Conservation (phyloP, 805 yeast genomes). For the Candida gorgasii region DNA sequence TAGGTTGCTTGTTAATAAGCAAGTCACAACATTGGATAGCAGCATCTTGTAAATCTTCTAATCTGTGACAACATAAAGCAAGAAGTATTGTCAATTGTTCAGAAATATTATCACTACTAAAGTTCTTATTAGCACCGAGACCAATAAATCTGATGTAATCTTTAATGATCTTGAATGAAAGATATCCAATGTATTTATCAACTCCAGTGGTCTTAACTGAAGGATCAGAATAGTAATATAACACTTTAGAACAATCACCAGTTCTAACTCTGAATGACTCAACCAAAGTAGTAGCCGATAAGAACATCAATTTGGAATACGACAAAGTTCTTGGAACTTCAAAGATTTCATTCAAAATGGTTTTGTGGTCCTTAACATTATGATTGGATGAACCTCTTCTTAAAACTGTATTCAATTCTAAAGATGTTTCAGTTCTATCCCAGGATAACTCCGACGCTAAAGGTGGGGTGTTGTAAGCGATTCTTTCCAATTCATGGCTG, state of each 20-base stretch:
- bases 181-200: slow-evolving; percentile 63
- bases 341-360: slow-evolving; percentile 51
- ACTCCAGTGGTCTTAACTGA: slow-evolving; percentile 63
- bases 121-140: slow-evolving; percentile 53
- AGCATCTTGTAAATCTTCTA: slow-evolving; percentile 69
- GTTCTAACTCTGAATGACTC: slow-evolving; percentile 77
- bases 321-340: slow-evolving; percentile 56
- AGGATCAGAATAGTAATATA: slow-evolving; percentile 85
- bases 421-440: slow-evolving; percentile 84
- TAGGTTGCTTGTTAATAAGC: slow-evolving; percentile 67
- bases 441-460: slow-evolving; percentile 79
- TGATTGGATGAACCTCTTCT: slow-evolving; percentile 86
- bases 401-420: slow-evolving; percentile 87
- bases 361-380: slow-evolving; percentile 74
- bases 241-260: slow-evolving; percentile 78
- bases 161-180: slow-evolving; percentile 59
- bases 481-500: slow-evolving; percentile 52
- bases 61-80: slow-evolving; percentile 74
- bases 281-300: slow-evolving; percentile 76
- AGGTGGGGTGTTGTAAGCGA: slow-evolving; percentile 88
- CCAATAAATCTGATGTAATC: slow-evolving; percentile 56
- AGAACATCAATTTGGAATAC: slow-evolving; percentile 79
- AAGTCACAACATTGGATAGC: slow-evolving; percentile 77
- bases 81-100: slow-evolving; percentile 69
- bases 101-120: slow-evolving; percentile 58